Base-by-base conservation (phyloP, 257 asterid species). In the Nicotiana attenuata region DNA sequence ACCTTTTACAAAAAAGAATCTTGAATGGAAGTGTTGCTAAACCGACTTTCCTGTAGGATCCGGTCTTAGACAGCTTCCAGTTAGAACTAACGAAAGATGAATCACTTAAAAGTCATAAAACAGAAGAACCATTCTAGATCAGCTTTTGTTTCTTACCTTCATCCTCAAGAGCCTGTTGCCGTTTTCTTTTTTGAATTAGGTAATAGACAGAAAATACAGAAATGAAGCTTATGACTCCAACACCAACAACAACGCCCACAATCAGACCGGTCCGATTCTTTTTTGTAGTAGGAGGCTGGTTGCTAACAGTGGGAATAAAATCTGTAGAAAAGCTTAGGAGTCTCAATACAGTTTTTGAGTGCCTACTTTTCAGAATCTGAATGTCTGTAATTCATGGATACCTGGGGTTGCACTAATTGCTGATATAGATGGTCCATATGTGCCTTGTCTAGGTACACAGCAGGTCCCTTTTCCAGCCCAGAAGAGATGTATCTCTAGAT, bases 381-480 rank as follows among this genome's bases (percentile, higher is more conserved):
- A 16, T 55, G 78, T 45, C 33, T 45, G 24, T 28, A 76, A 26
- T 53, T 61, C 65, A 50, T 28, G 85, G 68, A 26, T 89, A 90
- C 97, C 91, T 86, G 98, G 92, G 71, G 85, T 90, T 69, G 88
- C 97, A 50, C 97, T 95, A 83, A 95, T 89, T 5, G 95, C 98
- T 53, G 97, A 90, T 82, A 93, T 89, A 14, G 89, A 80, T 73
- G 97, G 97, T 69, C 99, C 99, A 80, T 92, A 93, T 68, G 83
- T 69, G 75, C 94, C 93, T 65, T 66, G 97, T 50, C 5, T 5
- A 82, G 99, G 98, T 38, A 91, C 93, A 87, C 97, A 91, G 76
- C 95, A 93, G 73, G 98, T 92, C 82, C 98, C 97, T 87, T 90
- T 94, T 59, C 97, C 98, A 55, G 96, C 96, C 98, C 98, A 94